These are phyloP conservation scores for Dendrocalamus sinicus DNA, from an alignment of 176 grass and related monocot genomes.

Conservation along the genomic window DNA sequence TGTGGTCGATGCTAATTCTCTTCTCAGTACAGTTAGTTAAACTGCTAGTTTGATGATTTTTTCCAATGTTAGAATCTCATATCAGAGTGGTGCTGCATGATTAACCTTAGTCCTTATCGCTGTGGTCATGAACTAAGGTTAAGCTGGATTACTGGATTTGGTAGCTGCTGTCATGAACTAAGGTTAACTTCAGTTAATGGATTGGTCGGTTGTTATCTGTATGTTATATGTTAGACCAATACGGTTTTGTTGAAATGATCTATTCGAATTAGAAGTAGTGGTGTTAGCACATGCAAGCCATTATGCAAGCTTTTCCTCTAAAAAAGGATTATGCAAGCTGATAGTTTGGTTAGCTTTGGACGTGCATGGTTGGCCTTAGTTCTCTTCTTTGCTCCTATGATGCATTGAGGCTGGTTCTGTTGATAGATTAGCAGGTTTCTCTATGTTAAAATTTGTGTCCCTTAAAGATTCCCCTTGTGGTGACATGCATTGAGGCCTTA, in stretches of 20 bases:
- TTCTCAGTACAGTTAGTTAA: neutral
- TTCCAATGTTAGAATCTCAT: neutral
- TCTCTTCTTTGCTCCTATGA: conserved; percentile 4
- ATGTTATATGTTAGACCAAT: neutral
- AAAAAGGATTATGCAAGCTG: neutral
- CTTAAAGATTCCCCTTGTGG: conserved; percentile 5
- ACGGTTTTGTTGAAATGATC: neutral
- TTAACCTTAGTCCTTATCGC: neutral
- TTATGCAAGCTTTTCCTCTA: neutral
- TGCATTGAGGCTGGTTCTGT: neutral
- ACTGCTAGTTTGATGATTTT: neutral
- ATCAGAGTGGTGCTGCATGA: neutral
- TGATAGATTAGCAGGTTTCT: conserved; percentile 12
- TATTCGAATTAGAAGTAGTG: neutral
- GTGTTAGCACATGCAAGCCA: neutral
- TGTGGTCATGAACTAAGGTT: neutral
- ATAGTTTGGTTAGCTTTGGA: neutral
- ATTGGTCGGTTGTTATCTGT: conserved; percentile 18
- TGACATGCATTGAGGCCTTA: conserved; percentile 26
- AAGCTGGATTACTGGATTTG: neutral
- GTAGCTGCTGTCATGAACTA: neutral
- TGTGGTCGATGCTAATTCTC: neutral
- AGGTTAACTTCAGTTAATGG: neutral
- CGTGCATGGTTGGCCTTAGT: neutral
- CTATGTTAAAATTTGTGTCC: neutral